phyloP scores from a whole-genome alignment of 2,329 filamentous ascomycete genomes.

The Fusarium chuoi region DNA sequence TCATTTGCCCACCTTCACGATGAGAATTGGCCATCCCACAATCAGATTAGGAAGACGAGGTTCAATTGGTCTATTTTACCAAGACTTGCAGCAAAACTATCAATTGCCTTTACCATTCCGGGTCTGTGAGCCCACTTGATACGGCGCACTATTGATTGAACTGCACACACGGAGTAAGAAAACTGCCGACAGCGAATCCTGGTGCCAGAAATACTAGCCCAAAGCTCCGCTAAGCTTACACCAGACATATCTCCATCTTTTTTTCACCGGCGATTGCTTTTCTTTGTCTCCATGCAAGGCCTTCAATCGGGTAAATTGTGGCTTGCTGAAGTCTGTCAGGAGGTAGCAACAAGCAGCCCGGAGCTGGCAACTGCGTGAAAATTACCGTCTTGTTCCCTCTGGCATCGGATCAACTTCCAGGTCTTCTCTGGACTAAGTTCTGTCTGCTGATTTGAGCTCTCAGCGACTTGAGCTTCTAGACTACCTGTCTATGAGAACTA shows the following conservation, averaged over 20 bases:
- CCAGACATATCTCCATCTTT: accelerated
- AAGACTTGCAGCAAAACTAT: background rate
- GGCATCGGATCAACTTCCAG: background rate
- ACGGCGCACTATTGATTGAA: background rate
- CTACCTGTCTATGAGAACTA: background rate
- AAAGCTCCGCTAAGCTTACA: accelerated
- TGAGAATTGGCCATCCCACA: background rate
- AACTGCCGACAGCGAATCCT: accelerated
- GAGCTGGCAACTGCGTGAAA: too few species aligned
- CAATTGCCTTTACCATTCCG: background rate
- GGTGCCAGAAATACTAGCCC: background rate
- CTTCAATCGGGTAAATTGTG: background rate
- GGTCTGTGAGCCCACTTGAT: background rate
- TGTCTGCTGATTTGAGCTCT: too few species aligned
- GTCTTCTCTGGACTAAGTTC: too few species aligned
- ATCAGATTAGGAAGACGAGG: accelerated
- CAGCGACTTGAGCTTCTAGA: background rate
- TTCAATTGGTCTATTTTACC: background rate
- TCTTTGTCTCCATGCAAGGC: background rate
- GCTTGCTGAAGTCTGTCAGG: background rate
- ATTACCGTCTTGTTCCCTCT: too few species aligned
- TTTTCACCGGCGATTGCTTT: accelerated
- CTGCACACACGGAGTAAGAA: background rate
- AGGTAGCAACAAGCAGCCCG: too few species aligned
- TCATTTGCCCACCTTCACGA: too few species aligned